Evolutionary conservation across 805 yeast species (phyloP).

Genomic region (Kazachstania martiniae): DNA sequence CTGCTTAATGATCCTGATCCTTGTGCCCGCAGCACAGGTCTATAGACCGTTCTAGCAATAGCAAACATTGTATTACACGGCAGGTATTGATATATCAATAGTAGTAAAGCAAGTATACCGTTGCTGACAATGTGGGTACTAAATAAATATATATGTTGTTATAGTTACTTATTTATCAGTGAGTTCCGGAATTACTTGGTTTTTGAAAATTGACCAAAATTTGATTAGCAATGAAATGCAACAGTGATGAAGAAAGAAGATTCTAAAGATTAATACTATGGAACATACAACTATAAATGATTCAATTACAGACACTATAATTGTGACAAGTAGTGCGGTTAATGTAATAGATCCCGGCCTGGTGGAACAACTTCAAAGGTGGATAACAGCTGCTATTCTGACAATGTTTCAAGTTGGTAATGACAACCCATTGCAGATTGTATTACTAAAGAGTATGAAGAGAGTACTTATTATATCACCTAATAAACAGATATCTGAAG

Average conservation of each 20-base stretch:
- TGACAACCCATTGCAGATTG: constrained; percentile 16
- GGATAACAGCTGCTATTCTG: constrained; percentile 13
- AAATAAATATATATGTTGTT: too few species aligned
- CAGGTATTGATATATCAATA: too few species aligned
- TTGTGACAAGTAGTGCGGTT: constrained; percentile 11
- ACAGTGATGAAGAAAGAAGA: background rate
- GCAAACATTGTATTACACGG: too few species aligned
- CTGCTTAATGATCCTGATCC: too few species aligned
- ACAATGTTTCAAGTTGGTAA: constrained; percentile 7
- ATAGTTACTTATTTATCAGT: too few species aligned
- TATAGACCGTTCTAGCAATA: too few species aligned
- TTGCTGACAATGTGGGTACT: too few species aligned
- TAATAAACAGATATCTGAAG: constrained; percentile 4
- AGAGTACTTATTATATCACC: constrained; percentile 18
- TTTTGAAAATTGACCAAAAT: too few species aligned
- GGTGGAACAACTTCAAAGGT: constrained; percentile 8
- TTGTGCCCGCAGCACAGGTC: too few species aligned
- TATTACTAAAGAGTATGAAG: constrained; percentile 14
- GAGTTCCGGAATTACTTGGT: too few species aligned
- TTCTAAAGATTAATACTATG: background rate
- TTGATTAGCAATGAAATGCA: background rate
- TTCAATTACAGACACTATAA: constrained; percentile 17
- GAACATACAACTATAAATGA: background rate
- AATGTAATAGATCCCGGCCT: constrained; percentile 5
- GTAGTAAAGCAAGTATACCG: too few species aligned